Evolutionary conservation across 176 grass and related monocot genomes (phyloP).

Genomic region (Phragmites australis): DNA sequence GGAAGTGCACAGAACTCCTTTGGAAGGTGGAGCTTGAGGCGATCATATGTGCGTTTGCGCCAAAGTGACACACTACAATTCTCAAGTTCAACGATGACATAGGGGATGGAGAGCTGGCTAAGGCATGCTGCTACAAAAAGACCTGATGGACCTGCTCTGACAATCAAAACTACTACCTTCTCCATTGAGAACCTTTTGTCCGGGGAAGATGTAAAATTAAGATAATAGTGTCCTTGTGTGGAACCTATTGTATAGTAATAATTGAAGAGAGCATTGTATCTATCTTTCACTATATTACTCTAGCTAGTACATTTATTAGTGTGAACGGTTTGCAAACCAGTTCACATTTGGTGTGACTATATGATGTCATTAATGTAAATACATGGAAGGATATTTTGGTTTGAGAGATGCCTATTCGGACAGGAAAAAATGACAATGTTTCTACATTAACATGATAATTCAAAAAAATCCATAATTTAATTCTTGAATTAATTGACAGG

Average conservation of each 20-base stretch:
- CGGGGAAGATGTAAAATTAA: not conserved
- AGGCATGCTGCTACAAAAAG: conserved; percentile 58
- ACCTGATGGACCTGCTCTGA: conserved; percentile 62
- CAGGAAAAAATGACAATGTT: not conserved
- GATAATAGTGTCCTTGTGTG: not conserved
- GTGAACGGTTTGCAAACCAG: not conserved
- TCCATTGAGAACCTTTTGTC: conserved; percentile 10
- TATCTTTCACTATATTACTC: not conserved
- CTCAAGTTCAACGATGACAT: conserved; percentile 53
- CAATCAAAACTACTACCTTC: conserved; percentile 47
- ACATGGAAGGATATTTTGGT: not conserved
- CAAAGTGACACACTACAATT: conserved; percentile 52
- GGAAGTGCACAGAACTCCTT: conserved; percentile 67
- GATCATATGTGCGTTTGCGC: conserved; percentile 58
- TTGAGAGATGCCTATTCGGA: not conserved
- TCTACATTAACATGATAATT: not conserved
- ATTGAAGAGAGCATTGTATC: not conserved
- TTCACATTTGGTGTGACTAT: not conserved
- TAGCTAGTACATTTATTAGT: not conserved
- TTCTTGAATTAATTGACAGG: not conserved
- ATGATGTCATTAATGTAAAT: not conserved
- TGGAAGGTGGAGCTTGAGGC: conserved; percentile 64
- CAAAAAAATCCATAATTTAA: not conserved
- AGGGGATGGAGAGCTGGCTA: conserved; percentile 23
- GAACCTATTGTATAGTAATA: conserved; percentile 23